phyloP scores from a whole-genome alignment of 805 yeast species.

The Hanseniaspora occidentalis region DNA sequence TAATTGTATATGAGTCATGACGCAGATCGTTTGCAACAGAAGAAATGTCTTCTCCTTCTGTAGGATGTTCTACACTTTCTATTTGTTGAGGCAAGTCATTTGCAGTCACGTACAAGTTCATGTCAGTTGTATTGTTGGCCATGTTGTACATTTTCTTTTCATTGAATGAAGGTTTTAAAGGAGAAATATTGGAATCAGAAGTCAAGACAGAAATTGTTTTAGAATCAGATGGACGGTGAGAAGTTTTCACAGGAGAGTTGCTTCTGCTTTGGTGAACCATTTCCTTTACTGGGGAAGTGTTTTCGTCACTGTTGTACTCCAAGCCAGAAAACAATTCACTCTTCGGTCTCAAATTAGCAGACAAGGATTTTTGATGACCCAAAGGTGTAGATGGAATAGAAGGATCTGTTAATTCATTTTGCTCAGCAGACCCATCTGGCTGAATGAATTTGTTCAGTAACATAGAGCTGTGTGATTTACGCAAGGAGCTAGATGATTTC shows the following conservation, averaged over 20 bases:
- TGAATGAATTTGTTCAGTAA: neutral
- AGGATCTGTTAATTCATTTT: neutral
- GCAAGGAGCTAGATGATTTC: neutral
- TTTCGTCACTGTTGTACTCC: neutral
- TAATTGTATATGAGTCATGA: too few species aligned
- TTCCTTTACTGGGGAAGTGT: neutral
- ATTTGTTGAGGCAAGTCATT: slow-evolving; percentile 14
- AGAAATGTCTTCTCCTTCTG: too few species aligned
- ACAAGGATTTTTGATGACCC: slow-evolving; percentile 3
- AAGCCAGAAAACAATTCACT: slow-evolving; percentile 4
- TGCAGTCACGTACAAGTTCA: slow-evolving; percentile 19
- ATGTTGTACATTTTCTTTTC: slow-evolving; percentile 13
- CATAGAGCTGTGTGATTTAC: neutral
- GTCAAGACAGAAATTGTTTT: slow-evolving; percentile 12
- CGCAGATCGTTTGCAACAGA: too few species aligned
- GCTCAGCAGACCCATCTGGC: neutral
- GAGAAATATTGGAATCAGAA: slow-evolving; percentile 11
- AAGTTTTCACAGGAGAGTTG: neutral
- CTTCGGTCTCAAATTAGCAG: slow-evolving; percentile 5
- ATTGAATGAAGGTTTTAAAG: slow-evolving; percentile 15
- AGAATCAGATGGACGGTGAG: slow-evolving; percentile 3
- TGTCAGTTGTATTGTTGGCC: slow-evolving; percentile 18
- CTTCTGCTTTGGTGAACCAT: neutral
- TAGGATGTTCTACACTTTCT: too few species aligned
- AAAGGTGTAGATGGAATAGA: neutral